phyloP scores from a whole-genome alignment of 2,329 filamentous ascomycete species.

The Phialophora chinensis region DNA sequence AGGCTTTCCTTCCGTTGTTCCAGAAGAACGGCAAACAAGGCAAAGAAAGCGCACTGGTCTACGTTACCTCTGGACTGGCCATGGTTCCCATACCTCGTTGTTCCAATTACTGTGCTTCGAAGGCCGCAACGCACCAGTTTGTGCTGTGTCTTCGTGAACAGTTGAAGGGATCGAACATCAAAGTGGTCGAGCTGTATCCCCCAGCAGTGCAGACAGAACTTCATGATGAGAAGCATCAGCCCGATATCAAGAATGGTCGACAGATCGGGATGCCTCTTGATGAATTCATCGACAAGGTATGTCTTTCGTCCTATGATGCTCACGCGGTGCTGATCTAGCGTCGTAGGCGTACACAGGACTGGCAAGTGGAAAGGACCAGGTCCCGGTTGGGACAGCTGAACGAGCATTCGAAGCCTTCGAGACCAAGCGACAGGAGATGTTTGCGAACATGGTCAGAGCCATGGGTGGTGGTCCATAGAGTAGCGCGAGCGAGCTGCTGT shows the following conservation, averaged over 20 bases:
- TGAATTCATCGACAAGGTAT: conserved; percentile 56
- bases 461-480: conserved; percentile 13
- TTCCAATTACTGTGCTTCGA: conserved; percentile 61
- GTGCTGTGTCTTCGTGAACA: conserved; percentile 59
- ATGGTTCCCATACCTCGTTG: conserved; percentile 56
- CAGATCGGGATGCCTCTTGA: conserved; percentile 61
- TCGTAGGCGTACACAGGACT: conserved; percentile 53
- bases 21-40: conserved; percentile 48
- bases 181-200: conserved; percentile 62
- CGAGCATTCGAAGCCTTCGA: conserved; percentile 55
- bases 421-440: conserved; percentile 52
- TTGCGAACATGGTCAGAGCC: conserved; percentile 23
- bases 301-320: conserved; percentile 5
- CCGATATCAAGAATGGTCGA: conserved; percentile 57
- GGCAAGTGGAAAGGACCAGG: conserved; percentile 57
- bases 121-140: conserved; percentile 62
- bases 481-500: background rate
- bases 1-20: conserved; percentile 58
- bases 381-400: conserved; percentile 55
- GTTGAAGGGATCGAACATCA: conserved; percentile 56
- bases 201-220: conserved; percentile 64
- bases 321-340: background rate
- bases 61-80: conserved; percentile 58
- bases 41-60: conserved; percentile 51
- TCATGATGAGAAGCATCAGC: conserved; percentile 62